Conservation (phyloP, 2,329 filamentous ascomycete genomes). For the Fusarium dimerum region DNA sequence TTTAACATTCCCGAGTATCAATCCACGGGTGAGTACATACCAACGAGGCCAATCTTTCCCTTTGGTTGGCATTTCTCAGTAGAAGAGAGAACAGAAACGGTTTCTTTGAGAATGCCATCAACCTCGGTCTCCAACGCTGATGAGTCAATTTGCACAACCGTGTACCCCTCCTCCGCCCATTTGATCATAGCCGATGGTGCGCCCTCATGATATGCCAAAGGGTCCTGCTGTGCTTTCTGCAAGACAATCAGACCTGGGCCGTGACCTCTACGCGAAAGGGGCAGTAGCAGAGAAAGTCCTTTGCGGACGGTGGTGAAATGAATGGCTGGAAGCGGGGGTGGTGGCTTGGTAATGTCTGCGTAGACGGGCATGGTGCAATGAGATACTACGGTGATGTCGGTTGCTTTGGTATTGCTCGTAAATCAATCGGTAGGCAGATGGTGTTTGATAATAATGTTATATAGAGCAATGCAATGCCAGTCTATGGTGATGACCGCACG, state of each 20-base stretch:
- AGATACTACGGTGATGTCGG: neutral
- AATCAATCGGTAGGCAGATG: neutral
- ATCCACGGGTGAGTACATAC: conserved; percentile 24
- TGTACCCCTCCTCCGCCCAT: conserved; percentile 72
- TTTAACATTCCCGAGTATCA: fast-evolving
- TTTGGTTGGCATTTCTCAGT: conserved; percentile 36
- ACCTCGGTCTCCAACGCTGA: conserved; percentile 11
- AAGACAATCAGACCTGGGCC: conserved; percentile 40
- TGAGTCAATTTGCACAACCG: conserved; percentile 55
- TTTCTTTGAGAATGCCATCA: conserved; percentile 15
- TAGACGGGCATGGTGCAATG: conserved; percentile 3
- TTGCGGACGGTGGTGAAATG: conserved; percentile 13
- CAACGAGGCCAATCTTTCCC: conserved; percentile 40
- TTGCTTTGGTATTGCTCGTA: neutral
- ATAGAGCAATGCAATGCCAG: too few relatives aligned
- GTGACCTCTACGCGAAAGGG: conserved; percentile 37
- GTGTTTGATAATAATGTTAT: too few relatives aligned
- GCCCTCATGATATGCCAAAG: conserved; percentile 29
- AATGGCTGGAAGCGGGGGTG: conserved; percentile 26
- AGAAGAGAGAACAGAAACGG: conserved; percentile 17
- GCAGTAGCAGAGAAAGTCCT: conserved; percentile 30
- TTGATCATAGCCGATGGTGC: conserved; percentile 60
- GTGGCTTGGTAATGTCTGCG: conserved; percentile 29
- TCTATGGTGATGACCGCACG: too few relatives aligned
- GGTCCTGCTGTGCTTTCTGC: conserved; percentile 6